Base-by-base conservation (phyloP, 2,329 filamentous ascomycete genomes). In the Penicillium sp. region DNA sequence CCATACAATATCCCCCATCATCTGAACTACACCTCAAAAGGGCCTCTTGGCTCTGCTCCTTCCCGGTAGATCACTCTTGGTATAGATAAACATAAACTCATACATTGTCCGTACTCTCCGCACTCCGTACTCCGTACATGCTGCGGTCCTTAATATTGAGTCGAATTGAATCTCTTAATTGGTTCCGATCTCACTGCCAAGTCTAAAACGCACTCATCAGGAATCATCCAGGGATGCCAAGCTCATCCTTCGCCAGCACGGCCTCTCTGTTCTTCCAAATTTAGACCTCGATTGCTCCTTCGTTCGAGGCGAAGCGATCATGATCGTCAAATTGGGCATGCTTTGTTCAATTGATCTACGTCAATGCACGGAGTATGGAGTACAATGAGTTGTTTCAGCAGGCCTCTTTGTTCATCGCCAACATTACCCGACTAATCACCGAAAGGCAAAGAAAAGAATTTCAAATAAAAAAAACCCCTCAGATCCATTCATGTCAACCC, bases 61-160 rank as follows among this genome's bases (percentile, higher is more conserved):
- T 54, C 52, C 52, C 52, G 52, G 52, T 36, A 47, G 53, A 47
- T 55, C 43, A 51, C 23, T 47, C 43, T 47, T 55, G 48, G 48
- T 56, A 47, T 47, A 46, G 43, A 42, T 42, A 23, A 41, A 29
- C 49, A 42, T 42, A 23, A 41, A 29, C 35, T 23, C 30, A 26
- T 13, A 16, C 48, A 32, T 29, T 29, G 29, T 38, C 26, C 30
- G 19, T 40, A 30, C 19, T 23, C 23, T 23, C 23, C 29, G 36
- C 10, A 32, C 13, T 35, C 32, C 16, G 50, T 50, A 42, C 13
- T 9, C 8, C 23, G 29, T 45, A 45, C 32, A 46, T 36, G 35
- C 43, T 39, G 19, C 18, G 30, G n/a, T n/a, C n/a, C 23, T 39
- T 18, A 11, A 14, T 23, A 41, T 14, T 26, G 3, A 6, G 26